Conservation (phyloP, 371 early-diverging fungal species). For the Smittium mucronatum region DNA sequence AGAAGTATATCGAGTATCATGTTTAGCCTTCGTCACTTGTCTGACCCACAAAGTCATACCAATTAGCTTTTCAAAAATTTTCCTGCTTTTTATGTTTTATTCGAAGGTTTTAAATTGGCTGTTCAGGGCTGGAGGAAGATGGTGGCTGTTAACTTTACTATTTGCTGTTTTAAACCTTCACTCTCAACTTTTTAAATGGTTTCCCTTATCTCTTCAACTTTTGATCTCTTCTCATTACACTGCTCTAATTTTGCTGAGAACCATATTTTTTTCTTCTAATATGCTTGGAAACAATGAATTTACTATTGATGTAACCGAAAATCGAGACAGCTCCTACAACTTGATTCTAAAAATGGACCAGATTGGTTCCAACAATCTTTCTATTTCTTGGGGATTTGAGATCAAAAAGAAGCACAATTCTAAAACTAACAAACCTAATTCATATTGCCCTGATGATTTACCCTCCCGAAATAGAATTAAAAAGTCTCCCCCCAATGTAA, state of each 20-base stretch:
- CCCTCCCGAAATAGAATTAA: background rate
- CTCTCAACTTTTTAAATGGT: background rate
- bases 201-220: background rate
- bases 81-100: background rate
- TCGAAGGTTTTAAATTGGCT: slow-evolving; percentile 1
- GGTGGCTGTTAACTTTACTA: background rate
- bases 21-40: background rate
- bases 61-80: background rate
- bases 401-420: background rate
- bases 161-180: background rate
- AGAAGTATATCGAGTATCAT: background rate
- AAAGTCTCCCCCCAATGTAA: background rate
- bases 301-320: background rate
- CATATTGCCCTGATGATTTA: background rate
- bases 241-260: background rate
- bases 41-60: background rate
- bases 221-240: background rate
- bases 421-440: background rate
- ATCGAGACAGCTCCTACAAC: background rate
- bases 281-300: background rate
- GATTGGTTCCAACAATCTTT: background rate
- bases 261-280: background rate
- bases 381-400: slow-evolving; percentile 10
- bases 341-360: background rate
- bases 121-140: background rate